Percentiles rank a stretch among this genome's conserved stretches.
These are phyloP conservation scores for Galerina sulciceps DNA, from an alignment of 768 basidiomycete species.

Conservation along the genomic window DNA sequence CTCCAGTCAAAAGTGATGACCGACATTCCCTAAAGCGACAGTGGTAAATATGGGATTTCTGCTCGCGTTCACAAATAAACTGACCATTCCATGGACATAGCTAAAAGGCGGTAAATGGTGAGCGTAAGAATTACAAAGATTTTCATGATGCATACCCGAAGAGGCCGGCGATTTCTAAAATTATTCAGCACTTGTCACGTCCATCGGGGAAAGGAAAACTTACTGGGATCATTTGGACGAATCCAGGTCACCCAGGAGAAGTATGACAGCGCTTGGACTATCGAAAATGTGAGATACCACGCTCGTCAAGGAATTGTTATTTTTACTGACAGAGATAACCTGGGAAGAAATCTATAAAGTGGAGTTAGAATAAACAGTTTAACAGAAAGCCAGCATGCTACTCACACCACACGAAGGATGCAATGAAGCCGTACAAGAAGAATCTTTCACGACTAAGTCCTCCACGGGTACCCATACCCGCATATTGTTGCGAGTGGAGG, in stretches of 20 bases:
- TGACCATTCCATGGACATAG: slow-evolving; percentile 51
- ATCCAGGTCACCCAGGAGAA: slow-evolving; percentile 68
- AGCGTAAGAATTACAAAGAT: not conserved
- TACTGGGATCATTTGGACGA: slow-evolving; percentile 49
- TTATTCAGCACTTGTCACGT: not conserved
- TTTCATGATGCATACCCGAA: slow-evolving; percentile 42
- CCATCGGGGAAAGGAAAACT: slow-evolving; percentile 15
- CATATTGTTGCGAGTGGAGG: slow-evolving; percentile 68
- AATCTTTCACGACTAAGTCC: slow-evolving; percentile 73
- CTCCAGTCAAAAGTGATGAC: slow-evolving; percentile 56
- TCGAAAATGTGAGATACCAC: slow-evolving; percentile 2
- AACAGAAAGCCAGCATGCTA: not conserved
- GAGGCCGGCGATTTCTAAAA: slow-evolving; percentile 46
- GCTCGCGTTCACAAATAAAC: slow-evolving; percentile 38
- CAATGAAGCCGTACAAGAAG: slow-evolving; percentile 64
- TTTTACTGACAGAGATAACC: slow-evolving; percentile 42
- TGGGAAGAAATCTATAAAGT: slow-evolving; percentile 41
- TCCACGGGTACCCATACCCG: slow-evolving; percentile 61
- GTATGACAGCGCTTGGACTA: slow-evolving; percentile 54
- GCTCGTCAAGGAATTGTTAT: not conserved
- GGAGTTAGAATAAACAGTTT: slow-evolving; percentile 1
- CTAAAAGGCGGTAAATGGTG: slow-evolving; percentile 14
- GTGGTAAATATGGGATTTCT: slow-evolving; percentile 33
- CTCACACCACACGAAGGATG: slow-evolving; percentile 64
- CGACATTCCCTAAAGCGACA: slow-evolving; percentile 44